Evolutionary conservation across 1,139 yeast genomes (phyloP).

Genomic region (Geotrichum australiense): DNA sequence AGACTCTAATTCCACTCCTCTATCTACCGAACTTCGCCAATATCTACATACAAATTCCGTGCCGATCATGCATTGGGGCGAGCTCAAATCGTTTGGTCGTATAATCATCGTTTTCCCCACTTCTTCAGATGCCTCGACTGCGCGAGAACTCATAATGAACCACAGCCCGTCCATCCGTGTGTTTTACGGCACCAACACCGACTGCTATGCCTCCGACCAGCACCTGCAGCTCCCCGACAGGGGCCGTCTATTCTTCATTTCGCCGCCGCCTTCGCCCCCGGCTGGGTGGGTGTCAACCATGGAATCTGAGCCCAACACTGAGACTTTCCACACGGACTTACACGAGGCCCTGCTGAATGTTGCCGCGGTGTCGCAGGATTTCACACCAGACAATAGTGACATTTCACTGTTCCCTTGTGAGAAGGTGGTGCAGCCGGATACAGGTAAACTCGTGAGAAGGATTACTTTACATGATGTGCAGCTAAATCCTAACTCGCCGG

Average conservation of each 20-base stretch:
- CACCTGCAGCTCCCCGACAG: constrained; percentile 36
- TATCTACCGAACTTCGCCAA: background rate
- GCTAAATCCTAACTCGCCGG: background rate
- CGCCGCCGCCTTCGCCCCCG: constrained; percentile 43
- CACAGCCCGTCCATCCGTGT: constrained; percentile 18
- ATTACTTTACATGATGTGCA: constrained; percentile 21
- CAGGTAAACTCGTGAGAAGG: constrained; percentile 21
- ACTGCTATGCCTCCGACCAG: constrained; percentile 15
- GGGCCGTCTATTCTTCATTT: constrained; percentile 37
- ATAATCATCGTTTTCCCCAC: constrained; percentile 33
- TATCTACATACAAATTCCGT: background rate
- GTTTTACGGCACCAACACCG: constrained; percentile 2
- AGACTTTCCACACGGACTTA: constrained; percentile 19
- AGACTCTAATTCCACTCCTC: constrained; percentile 1
- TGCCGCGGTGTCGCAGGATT: constrained; percentile 6
- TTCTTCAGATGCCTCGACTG: constrained; percentile 27
- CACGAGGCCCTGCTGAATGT: constrained; percentile 20
- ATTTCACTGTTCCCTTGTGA: constrained; percentile 9
- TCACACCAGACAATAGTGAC: constrained; percentile 4
- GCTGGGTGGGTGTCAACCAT: constrained; percentile 35
- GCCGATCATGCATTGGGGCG: constrained; percentile 31
- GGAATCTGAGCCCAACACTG: constrained; percentile 35
- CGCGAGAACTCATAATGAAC: constrained; percentile 17
- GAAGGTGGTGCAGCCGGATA: constrained; percentile 7
- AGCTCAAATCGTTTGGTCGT: constrained; percentile 34